These are phyloP conservation scores for Euphrasia confusa DNA, from an alignment of 257 asterid genomes.

Conservation along the genomic window DNA sequence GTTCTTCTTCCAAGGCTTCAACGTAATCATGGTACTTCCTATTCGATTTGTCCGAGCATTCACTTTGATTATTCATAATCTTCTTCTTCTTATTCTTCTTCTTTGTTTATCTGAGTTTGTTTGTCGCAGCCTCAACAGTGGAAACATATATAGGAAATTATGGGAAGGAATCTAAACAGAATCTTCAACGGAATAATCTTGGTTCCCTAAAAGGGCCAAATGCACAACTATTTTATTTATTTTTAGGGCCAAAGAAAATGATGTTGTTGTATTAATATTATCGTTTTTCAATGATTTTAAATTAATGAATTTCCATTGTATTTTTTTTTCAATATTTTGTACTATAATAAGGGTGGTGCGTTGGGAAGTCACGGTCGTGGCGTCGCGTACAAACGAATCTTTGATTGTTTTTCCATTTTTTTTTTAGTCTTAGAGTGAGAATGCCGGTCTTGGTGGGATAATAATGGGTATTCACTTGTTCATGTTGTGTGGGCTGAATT, in stretches of 20 bases:
- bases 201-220: constrained; percentile 25
- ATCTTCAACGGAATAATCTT: constrained; percentile 46
- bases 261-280: too few species aligned
- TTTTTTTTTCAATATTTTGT: too few species aligned
- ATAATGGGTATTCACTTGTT: constrained; percentile 3
- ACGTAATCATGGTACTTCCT: constrained; percentile 53
- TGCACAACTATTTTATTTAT: not conserved
- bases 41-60: constrained; percentile 38
- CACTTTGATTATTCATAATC: constrained; percentile 29
- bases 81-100: not conserved
- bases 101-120: not conserved
- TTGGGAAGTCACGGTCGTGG: constrained; percentile 42
- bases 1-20: constrained; percentile 66
- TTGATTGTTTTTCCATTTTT: not conserved
- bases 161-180: constrained; percentile 56
- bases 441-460: too few species aligned
- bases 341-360: constrained; percentile 8
- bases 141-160: constrained; percentile 34
- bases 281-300: too few species aligned
- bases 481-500: constrained; percentile 31
- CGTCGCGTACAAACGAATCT: constrained; percentile 51
- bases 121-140: constrained; percentile 29
- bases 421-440: too few species aligned
- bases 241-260: too few species aligned
- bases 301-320: too few species aligned